A percentile compares a stretch with the other conserved stretches of the same genome.
phyloP scores from a whole-genome alignment of 1,284 basidiomycete genomes.

The Puccinia horiana region DNA sequence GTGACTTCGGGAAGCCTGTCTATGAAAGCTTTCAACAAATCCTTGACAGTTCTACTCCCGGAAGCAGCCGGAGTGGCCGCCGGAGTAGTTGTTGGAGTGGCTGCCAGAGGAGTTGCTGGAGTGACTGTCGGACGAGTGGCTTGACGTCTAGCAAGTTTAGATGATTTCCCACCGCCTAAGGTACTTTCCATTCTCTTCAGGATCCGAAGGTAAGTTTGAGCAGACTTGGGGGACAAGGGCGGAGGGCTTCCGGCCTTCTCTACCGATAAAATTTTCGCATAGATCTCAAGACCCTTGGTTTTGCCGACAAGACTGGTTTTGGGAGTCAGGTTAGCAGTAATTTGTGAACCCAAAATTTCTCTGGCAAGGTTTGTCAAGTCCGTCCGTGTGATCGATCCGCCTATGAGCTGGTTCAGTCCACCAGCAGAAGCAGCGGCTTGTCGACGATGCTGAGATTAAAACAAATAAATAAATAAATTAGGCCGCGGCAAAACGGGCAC shows the following conservation, averaged over 20 bases:
- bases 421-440: background rate
- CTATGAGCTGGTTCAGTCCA: background rate
- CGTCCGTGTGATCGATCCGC: background rate
- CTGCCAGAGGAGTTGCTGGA: background rate
- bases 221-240: background rate
- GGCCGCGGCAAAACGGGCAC: background rate
- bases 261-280: background rate
- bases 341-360: background rate
- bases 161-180: background rate
- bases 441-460: background rate
- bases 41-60: background rate
- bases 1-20: too few relatives aligned
- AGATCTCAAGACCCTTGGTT: background rate
- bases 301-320: background rate
- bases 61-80: background rate
- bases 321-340: background rate
- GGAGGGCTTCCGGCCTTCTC: background rate
- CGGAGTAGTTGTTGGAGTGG: background rate
- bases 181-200: background rate
- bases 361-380: background rate
- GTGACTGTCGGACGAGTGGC: too few relatives aligned
- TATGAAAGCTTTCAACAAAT: constrained; percentile 6
- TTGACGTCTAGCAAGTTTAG: background rate
- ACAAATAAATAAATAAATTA: background rate
- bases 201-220: background rate